phyloP scores from a whole-genome alignment of 768 basidiomycete species.

The Leccinum truebloodii region DNA sequence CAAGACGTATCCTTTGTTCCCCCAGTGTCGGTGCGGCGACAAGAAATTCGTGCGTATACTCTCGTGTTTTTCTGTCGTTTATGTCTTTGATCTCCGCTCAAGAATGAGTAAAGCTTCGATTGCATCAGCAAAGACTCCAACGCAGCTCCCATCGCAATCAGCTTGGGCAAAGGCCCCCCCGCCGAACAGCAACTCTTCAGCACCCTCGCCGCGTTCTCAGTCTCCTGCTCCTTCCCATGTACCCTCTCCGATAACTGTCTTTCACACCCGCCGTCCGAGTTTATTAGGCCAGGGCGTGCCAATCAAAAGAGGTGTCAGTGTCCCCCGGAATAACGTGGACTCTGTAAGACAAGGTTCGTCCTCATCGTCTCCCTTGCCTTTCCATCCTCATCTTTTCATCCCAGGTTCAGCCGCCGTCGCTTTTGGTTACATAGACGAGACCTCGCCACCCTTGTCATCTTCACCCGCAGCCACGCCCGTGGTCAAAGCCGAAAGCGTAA shows the following conservation, averaged over 20 bases:
- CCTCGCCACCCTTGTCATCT: slow-evolving; percentile 72
- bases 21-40: too few species aligned
- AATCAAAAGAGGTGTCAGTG: slow-evolving; percentile 77
- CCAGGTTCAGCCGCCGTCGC: slow-evolving; percentile 69
- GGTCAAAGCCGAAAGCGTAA: slow-evolving; percentile 71
- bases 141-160: slow-evolving; percentile 77
- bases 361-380: slow-evolving; percentile 21
- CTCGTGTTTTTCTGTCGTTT: slow-evolving; percentile 9
- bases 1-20: too few species aligned
- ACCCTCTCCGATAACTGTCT: slow-evolving; percentile 44
- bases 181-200: slow-evolving; percentile 47
- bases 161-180: slow-evolving; percentile 93
- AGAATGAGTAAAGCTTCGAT: slow-evolving; percentile 96
- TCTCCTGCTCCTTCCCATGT: slow-evolving; percentile 64
- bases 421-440: slow-evolving; percentile 90
- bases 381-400: slow-evolving; percentile 9
- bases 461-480: slow-evolving; percentile 71
- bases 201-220: slow-evolving; percentile 71
- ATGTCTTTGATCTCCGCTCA: background rate
- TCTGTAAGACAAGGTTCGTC: slow-evolving; percentile 66
- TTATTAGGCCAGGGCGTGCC: slow-evolving; percentile 68
- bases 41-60: slow-evolving; percentile 40
- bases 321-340: slow-evolving; percentile 62
- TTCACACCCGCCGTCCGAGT: slow-evolving; percentile 81
- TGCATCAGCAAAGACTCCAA: slow-evolving; percentile 69